These are phyloP conservation scores for Mrakia hoshinonis DNA, from an alignment of 768 basidiomycete species.

Conservation along the genomic window DNA sequence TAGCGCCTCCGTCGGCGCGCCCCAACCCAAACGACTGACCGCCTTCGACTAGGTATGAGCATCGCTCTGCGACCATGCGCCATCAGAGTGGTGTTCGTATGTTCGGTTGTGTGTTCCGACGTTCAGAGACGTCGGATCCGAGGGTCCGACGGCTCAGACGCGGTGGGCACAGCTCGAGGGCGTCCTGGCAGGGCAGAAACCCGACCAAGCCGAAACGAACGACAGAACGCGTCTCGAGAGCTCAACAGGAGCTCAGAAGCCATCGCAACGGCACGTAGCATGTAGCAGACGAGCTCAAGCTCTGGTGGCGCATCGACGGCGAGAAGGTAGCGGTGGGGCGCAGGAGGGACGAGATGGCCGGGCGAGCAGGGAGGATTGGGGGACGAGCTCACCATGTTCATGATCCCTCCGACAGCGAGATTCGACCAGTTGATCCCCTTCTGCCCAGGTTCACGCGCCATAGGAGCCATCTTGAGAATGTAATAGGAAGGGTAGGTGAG, in stretches of 20 bases:
- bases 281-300: too few relatives aligned
- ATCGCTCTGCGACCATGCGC: too few relatives aligned
- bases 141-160: background rate
- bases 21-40: too few relatives aligned
- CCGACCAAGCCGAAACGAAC: background rate
- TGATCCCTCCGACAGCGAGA: slow-evolving; percentile 89
- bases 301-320: background rate
- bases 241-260: background rate
- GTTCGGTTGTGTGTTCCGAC: too few relatives aligned
- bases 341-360: background rate
- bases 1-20: too few relatives aligned
- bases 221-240: background rate
- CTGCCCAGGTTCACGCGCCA: slow-evolving; percentile 27
- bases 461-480: slow-evolving; percentile 18
- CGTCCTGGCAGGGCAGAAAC: background rate
- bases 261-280: background rate
- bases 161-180: background rate
- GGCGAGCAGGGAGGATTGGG: background rate
- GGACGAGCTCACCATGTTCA: slow-evolving; percentile 73
- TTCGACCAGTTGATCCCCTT: slow-evolving; percentile 90
- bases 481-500: background rate
- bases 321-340: background rate
- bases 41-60: too few relatives aligned
- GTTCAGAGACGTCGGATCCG: background rate
- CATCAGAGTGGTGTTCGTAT: too few relatives aligned